Conservation (phyloP, 208 protist genomes). For the Leishmania turanica region DNA sequence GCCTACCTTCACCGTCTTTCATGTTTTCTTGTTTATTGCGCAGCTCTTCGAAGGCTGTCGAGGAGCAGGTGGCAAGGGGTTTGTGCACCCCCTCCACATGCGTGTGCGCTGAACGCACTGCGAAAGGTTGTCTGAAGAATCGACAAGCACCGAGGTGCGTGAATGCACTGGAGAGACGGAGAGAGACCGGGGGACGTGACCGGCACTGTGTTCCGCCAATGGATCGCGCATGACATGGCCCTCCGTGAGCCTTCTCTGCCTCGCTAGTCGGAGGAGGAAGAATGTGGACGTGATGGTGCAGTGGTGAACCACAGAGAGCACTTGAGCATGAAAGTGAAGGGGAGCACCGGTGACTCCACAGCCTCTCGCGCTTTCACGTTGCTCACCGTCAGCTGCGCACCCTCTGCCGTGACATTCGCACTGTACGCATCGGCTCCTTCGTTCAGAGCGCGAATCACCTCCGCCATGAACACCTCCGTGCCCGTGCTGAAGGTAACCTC, state of each 20-base stretch:
- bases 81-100: not conserved
- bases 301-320: conserved; percentile 85
- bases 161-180: not conserved
- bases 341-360: conserved; percentile 65
- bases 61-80: too few relatives aligned
- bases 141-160: not conserved
- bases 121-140: not conserved
- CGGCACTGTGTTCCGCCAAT: not conserved
- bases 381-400: conserved; percentile 21
- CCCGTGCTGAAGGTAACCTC: conserved; percentile 6
- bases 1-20: not conserved
- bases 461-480: conserved; percentile 41
- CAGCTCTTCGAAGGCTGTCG: not conserved
- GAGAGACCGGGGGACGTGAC: not conserved
- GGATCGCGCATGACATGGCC: not conserved
- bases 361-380: conserved; percentile 32
- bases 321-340: conserved; percentile 93
- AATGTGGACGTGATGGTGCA: not conserved
- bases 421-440: conserved; percentile 30
- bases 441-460: conserved; percentile 59
- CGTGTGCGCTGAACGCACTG: not conserved
- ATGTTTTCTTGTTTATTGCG: not conserved
- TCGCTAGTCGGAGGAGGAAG: not conserved
- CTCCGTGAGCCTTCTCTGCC: not conserved
- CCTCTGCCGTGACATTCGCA: not conserved